Base-by-base conservation (phyloP, 2,329 filamentous ascomycete species). In the Xylaria hypoxylon region DNA sequence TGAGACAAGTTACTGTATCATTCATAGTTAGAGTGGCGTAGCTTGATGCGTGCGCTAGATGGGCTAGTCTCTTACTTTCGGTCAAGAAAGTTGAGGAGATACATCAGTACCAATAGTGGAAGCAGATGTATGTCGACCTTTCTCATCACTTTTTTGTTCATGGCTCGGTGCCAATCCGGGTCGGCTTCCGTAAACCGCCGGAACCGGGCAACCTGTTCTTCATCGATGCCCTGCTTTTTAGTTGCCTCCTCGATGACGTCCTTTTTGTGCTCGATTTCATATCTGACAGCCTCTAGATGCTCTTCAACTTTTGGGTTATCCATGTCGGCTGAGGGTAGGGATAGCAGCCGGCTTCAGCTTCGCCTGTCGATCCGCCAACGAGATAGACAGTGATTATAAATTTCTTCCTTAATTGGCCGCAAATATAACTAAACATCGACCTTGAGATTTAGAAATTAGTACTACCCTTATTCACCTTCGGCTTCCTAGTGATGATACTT, bases 71-170 rank as follows among this genome's bases (percentile, higher is more conserved):
- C 73, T 71, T 66, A 77, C 76, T 70, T 77, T 68, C 84, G 79
- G 70, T 87, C 85, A 17, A 87, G 79, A 69, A 85, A 87, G 75
- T 86, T 86, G 64, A 87, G 78, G 1, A 87, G 79, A 70, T 87
- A 87, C 78, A 88, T 85, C 48, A 86, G 62, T n/a, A 85, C 78
- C 1, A 88, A 77, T 62, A 84, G 80, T 2, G 86, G 86, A 44
- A 88, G 80, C 1, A 88, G 76, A 26, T 81, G 81, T 2, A 79
- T 22, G 68, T 88, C 86, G 17, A 87, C 79, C 69, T 87, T 87
- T 19, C 83, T 79, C 35, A 87, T 72, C 3, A 84, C 72, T 57
- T 70, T 76, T 50, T 76, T 78, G 17, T 66, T 70, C 61, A 74
- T 77, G 5, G 31, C 60, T n/a, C 52, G 65, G 59, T 77, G 74